Base-by-base conservation (phyloP, 768 basidiomycete genomes). In the Jaapia argillacea region DNA sequence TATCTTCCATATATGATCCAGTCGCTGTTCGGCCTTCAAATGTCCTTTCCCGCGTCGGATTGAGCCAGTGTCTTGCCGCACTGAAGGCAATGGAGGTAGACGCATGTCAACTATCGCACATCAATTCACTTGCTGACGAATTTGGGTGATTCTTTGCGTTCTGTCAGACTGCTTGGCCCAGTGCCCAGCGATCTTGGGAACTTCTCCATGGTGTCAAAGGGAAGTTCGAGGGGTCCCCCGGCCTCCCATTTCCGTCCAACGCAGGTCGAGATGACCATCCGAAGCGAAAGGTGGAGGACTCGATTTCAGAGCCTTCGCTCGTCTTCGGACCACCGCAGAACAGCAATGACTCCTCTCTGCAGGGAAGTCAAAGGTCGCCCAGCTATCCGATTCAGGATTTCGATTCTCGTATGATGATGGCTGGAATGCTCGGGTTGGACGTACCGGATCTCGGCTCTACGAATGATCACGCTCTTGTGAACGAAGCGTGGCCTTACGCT, bases 21-120 rank as follows among this genome's bases (percentile, higher is more conserved):
- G 85, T 88, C 57, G 79, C 75, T 5, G 63, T 85, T 45, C 74
- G 75, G n/a, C 81, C 85, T 18, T 72, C 75, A 31, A 79, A 80
- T 54, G 67, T 82, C 3, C 81, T 85, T 54, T 80, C 80, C 3
- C 74, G 74, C 6, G 57, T 82, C 26, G 78, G 81, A 20, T 64
- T 86, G 33, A 72, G 74, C 40, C 79, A 82, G 53, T 75, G 74
- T 49, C 72, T 86, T 58, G 54, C 64, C 35, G 79, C 75, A 23
- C 63, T 86, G 36, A 76, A 75, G 54, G 78, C 75, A 40, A 77
- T 88, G 75, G 75, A 76, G 64, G 84, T 82, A 51, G 40, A 40
- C 45, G n/a, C 27, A 16, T 45, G 72, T 47, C 24, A 24, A 24
- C 45, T 50, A 27, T 52, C 41, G 37, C 26, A 44, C 33, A 31